These are phyloP conservation scores for Leccinum imitatum DNA, from an alignment of 768 basidiomycete species.

Conservation along the genomic window DNA sequence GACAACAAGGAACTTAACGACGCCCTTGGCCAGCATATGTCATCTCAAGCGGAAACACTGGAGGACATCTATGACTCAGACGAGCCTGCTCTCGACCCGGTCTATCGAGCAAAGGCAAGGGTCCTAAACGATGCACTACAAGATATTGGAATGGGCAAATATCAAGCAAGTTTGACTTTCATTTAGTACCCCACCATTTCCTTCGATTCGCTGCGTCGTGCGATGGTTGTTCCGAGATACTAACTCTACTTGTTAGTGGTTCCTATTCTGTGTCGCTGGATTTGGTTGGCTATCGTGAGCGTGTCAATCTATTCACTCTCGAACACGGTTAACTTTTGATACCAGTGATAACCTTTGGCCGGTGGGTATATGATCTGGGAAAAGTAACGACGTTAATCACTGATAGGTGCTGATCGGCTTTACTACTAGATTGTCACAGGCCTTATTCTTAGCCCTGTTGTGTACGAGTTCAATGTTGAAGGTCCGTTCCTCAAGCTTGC, in stretches of 20 bases:
- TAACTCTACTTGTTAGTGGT: constrained; percentile 41
- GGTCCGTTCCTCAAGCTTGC: constrained; percentile 67
- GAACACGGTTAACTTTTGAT: constrained; percentile 2
- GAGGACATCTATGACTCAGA: constrained; percentile 24
- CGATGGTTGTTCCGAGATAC: constrained; percentile 2
- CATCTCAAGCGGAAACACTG: constrained; percentile 10
- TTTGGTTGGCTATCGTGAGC: constrained; percentile 78
- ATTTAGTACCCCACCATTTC: not conserved
- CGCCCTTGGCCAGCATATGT: not conserved
- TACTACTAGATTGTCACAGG: constrained; percentile 58
- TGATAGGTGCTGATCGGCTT: not conserved
- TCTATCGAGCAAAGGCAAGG: constrained; percentile 57
- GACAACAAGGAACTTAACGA: constrained; percentile 4
- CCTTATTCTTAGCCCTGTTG: constrained; percentile 60
- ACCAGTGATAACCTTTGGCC: constrained; percentile 72
- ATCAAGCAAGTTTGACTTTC: constrained; percentile 44
- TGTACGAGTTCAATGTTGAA: constrained; percentile 62
- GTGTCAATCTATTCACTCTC: not conserved
- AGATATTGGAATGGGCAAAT: constrained; percentile 70
- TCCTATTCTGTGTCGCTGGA: constrained; percentile 63
- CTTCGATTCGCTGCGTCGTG: not conserved
- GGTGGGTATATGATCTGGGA: constrained; percentile 37
- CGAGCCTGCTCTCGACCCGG: constrained; percentile 44
- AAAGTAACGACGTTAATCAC: not conserved
- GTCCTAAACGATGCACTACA: constrained; percentile 61